A percentile compares a stretch with the other conserved stretches of the same genome.
Conservation (phyloP, 192 early-diverging fungal genomes). For the Allomyces javanicus region DNA sequence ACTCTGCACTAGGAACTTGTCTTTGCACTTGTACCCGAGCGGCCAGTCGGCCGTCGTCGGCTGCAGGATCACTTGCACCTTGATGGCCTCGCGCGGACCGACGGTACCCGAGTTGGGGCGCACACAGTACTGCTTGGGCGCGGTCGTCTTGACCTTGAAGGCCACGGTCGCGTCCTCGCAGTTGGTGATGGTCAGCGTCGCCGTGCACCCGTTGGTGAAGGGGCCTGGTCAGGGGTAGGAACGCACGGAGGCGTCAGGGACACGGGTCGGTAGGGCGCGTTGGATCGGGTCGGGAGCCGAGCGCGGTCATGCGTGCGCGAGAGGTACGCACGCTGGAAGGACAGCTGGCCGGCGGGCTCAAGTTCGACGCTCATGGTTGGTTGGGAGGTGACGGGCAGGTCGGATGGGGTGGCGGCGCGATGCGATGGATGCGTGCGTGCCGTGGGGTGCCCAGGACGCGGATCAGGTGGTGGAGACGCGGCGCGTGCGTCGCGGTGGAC, state of each 20-base stretch:
- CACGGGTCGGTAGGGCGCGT: neutral
- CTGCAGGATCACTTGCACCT: constrained; percentile 76
- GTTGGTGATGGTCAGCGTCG: constrained; percentile 38
- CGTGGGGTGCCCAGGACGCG: no score
- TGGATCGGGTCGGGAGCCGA: neutral
- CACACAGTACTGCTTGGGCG: constrained; percentile 92
- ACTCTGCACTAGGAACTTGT: constrained; percentile 91
- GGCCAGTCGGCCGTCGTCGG: constrained; percentile 67
- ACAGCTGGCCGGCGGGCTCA: constrained; percentile 29
- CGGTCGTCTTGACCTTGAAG: constrained; percentile 99
- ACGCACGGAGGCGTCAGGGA: neutral
- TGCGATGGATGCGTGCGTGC: no score
- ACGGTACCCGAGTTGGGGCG: constrained; percentile 77
- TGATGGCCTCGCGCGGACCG: constrained; percentile 35
- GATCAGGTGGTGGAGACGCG: no score
- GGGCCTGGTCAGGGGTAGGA: constrained; percentile 24
- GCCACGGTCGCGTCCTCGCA: constrained; percentile 44
- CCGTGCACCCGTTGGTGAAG: constrained; percentile 35
- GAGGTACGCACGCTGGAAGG: constrained; percentile 34
- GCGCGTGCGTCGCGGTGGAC: no score
- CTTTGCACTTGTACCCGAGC: constrained; percentile 64
- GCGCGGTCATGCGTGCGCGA: neutral
- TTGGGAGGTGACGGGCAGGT: neutral
- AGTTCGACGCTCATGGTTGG: constrained; percentile 36
- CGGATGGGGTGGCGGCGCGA: no score